phyloP scores from a whole-genome alignment of 257 asterid species.

The Galeopsis tetrahit region DNA sequence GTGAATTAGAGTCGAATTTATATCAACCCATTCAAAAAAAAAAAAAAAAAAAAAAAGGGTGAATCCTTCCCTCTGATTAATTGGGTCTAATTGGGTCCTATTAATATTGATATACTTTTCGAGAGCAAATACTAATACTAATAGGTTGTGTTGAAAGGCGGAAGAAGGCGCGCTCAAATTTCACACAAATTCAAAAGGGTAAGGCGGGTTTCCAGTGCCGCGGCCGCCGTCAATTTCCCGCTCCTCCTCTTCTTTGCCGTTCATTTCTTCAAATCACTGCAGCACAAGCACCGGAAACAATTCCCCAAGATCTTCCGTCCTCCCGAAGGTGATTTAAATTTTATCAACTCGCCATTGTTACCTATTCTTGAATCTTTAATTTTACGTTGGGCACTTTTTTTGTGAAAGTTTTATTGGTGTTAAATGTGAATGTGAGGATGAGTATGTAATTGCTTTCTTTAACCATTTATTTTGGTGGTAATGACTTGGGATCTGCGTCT shows the following conservation, averaged over 20 bases:
- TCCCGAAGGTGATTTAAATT: slow-evolving; percentile 26
- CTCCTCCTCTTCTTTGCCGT: slow-evolving; percentile 2
- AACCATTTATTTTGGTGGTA: not conserved
- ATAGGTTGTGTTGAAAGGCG: too few relatives aligned
- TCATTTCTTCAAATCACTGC: not conserved
- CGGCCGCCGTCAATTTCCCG: slow-evolving; percentile 21
- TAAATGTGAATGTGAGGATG: too few relatives aligned
- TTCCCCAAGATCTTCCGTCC: not conserved
- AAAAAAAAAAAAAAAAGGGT: too few relatives aligned
- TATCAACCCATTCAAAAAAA: too few relatives aligned
- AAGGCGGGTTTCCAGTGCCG: slow-evolving; percentile 14
- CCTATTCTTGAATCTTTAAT: not conserved
- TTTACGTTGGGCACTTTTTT: not conserved
- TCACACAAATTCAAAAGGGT: slow-evolving; percentile 36
- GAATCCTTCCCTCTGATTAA: too few relatives aligned
- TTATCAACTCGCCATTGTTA: not conserved
- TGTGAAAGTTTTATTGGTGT: not conserved
- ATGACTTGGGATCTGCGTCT: slow-evolving; percentile 15
- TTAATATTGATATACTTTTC: too few relatives aligned
- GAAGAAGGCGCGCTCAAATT: slow-evolving; percentile 33
- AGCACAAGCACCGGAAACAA: slow-evolving; percentile 12
- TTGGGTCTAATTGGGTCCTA: too few relatives aligned
- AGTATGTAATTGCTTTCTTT: not conserved
- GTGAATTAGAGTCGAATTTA: too few relatives aligned
- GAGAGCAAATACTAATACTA: too few relatives aligned